Conservation (phyloP, 75 land plant species). For the Larix kaempferi region DNA sequence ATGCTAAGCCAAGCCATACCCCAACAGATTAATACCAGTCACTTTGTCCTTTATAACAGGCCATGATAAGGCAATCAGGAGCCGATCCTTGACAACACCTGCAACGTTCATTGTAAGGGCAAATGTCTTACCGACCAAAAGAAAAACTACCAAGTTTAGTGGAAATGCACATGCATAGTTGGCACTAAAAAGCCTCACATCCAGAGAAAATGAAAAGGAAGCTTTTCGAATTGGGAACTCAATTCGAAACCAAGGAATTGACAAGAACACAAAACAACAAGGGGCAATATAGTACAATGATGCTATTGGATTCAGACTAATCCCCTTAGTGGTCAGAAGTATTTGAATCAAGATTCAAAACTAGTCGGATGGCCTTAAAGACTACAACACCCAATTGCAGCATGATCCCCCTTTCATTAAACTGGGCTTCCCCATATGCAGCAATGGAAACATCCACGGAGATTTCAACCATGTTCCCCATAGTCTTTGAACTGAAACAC, state of each 20-base stretch:
- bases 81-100: constrained; percentile 28
- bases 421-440: constrained; percentile 18
- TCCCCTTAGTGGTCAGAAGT: constrained; percentile 14
- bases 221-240: constrained; percentile 6
- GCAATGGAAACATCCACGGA: constrained; percentile 16
- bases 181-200: constrained; percentile 1
- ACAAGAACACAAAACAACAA: constrained; percentile 14
- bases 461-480: constrained; percentile 13
- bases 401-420: constrained; percentile 10
- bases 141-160: constrained; percentile 16
- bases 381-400: constrained; percentile 8
- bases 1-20: too few relatives aligned
- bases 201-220: constrained; percentile 3
- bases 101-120: constrained; percentile 23
- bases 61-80: constrained; percentile 17
- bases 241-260: constrained; percentile 4
- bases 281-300: constrained; percentile 18
- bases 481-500: constrained; percentile 13
- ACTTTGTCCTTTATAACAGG: constrained; percentile 4
- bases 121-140: constrained; percentile 19
- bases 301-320: constrained; percentile 16
- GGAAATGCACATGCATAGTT: constrained; percentile 16
- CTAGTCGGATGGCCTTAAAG: constrained; percentile 14
- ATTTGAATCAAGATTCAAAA: constrained; percentile 24
- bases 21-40: too few relatives aligned